Evolutionary conservation across 1,139 yeast species (phyloP), one percentile per base, ranked within the genome.

Genomic region (Saccharomyces hybrid): DNA sequence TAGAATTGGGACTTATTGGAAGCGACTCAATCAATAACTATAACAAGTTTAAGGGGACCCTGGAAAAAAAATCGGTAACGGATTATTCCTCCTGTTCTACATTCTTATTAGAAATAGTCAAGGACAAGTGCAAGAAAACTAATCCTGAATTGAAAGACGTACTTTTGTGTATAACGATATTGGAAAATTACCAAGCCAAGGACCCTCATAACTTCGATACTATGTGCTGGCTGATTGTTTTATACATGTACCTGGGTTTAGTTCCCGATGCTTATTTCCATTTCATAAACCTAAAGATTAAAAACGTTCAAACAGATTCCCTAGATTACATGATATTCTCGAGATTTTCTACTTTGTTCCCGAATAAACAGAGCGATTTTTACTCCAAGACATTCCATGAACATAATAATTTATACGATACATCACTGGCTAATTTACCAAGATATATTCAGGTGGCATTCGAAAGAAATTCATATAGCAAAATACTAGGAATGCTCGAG

Each of bases 271-370:
- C 93, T 6, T 54, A 59, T 3, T 62, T 71, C 14, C 72, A 71
- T 9, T 80, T 83, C 53, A 84, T 77, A 65, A 73, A 79, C 6
- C 71, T 93, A 52, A 80, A 82, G 49, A 80, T 90, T 58, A 88
- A 86, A 64, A 85, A 85, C 73, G 71, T 90, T 11, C 99, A 93
- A 69, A 76, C 80, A 58, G 98, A 93, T 65, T 82, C 93, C 0
- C 70, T 90, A 53, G 78, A 84, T 14, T 84, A 85, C 59, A 75
- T 77, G 56, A 65, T 87, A 13, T 66, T 76, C 6, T 75, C 82
- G 0, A 74, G 88, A 51, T 61, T 73, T 25, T 71, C 82, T 0
- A 65, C 82, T 0, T 61, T 73, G 2, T 65, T 61, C 48, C 81
- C 83, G 0, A 59, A 61, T 23, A 69, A 67, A 46, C 61, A 61